Evolutionary conservation across 768 basidiomycete genomes (phyloP).

Genomic region (Hortiboletus campestris): DNA sequence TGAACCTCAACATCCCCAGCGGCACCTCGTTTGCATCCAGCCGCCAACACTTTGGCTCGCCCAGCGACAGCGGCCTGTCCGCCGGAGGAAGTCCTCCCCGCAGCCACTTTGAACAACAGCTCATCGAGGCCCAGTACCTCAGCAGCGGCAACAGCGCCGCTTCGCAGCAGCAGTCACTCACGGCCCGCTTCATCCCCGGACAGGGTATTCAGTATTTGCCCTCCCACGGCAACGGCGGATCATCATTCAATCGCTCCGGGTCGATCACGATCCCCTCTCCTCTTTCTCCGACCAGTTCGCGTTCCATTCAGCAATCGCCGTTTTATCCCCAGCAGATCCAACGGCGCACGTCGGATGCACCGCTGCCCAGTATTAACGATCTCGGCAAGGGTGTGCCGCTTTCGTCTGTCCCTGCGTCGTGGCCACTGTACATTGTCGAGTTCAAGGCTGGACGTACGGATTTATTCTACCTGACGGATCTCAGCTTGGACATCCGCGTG

Average conservation of each 20-base stretch:
- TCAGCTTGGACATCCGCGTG: constrained; percentile 60
- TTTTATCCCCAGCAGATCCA: constrained; percentile 34
- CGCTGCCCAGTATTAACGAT: constrained; percentile 40
- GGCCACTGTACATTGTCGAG: constrained; percentile 94
- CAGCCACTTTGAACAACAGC: constrained; percentile 46
- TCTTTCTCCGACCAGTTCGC: constrained; percentile 47
- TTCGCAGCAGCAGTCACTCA: constrained; percentile 37
- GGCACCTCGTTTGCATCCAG: constrained; percentile 39
- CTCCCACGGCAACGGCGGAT: constrained; percentile 28
- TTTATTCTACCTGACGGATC: constrained; percentile 85
- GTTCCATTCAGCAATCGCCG: constrained; percentile 28
- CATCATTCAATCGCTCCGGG: constrained; percentile 40
- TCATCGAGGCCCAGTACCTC: constrained; percentile 39
- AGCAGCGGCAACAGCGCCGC: constrained; percentile 17
- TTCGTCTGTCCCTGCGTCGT: constrained; percentile 74
- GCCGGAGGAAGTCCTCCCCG: constrained; percentile 49
- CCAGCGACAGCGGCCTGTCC: constrained; percentile 60
- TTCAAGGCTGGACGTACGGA: constrained; percentile 98
- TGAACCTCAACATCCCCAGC: constrained; percentile 58
- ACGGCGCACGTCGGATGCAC: constrained; percentile 42
- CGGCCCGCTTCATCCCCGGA: constrained; percentile 62
- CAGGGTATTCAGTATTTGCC: constrained; percentile 62
- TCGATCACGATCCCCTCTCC: constrained; percentile 46
- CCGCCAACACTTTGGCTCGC: constrained; percentile 52
- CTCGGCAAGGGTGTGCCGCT: constrained; percentile 91